phyloP scores from a whole-genome alignment of 2,329 filamentous ascomycete species.

The Orbilia blumenaviensis region DNA sequence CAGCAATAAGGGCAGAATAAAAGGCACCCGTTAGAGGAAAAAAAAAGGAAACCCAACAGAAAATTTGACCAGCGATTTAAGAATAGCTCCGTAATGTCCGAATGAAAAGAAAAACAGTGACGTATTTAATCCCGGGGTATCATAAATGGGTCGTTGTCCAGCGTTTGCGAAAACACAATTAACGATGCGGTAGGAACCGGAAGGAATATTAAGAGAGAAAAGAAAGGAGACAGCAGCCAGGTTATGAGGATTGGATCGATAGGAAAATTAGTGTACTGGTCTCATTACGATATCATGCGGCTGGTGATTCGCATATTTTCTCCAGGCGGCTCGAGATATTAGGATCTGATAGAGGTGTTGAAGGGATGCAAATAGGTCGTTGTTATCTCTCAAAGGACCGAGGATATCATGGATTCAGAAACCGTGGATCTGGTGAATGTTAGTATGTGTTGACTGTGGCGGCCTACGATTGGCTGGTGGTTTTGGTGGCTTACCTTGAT shows the following conservation, averaged over 20 bases:
- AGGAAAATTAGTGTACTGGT: neutral
- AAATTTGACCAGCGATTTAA: slow-evolving; percentile 4
- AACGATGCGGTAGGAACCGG: slow-evolving; percentile 25
- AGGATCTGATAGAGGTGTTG: slow-evolving; percentile 32
- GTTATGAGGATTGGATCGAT: neutral
- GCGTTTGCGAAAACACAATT: slow-evolving; percentile 20
- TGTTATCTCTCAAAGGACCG: slow-evolving; percentile 31
- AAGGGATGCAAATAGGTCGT: slow-evolving; percentile 41
- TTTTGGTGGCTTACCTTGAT: slow-evolving; percentile 19
- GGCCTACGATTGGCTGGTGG: neutral
- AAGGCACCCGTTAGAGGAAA: neutral
- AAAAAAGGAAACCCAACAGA: slow-evolving; percentile 1
- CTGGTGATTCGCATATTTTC: slow-evolving; percentile 18
- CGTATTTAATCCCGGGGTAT: slow-evolving; percentile 52
- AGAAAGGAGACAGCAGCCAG: slow-evolving; percentile 1
- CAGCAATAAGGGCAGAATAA: slow-evolving; percentile 6
- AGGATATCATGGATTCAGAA: slow-evolving; percentile 40
- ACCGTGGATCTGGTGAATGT: slow-evolving; percentile 31
- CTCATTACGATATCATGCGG: slow-evolving; percentile 16
- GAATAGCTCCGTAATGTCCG: slow-evolving; percentile 29
- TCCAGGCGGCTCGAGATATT: slow-evolving; percentile 3
- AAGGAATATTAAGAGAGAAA: too few relatives aligned
- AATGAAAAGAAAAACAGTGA: slow-evolving; percentile 31
- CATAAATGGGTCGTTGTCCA: slow-evolving; percentile 27
- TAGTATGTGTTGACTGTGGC: neutral